Conservation (phyloP, 1,139 yeast genomes). For the Geotrichum australiense region DNA sequence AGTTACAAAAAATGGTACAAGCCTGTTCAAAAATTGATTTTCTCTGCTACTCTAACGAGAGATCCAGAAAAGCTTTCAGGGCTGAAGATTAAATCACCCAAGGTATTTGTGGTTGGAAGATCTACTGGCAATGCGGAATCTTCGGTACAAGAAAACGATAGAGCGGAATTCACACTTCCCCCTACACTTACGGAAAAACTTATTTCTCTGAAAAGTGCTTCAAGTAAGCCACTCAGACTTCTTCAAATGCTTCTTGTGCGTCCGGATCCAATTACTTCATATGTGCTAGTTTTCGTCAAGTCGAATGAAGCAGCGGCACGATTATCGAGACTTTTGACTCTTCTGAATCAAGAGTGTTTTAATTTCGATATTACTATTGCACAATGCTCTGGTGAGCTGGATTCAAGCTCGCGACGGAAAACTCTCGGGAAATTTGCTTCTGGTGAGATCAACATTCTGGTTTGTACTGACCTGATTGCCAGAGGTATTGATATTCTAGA, state of each 20-base stretch:
- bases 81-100: conserved; percentile 60
- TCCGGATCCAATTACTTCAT: conserved; percentile 22
- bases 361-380: conserved; percentile 23
- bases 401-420: conserved; percentile 31
- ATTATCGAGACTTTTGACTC: conserved; percentile 52
- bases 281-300: conserved; percentile 62
- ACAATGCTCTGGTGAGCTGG: conserved; percentile 36
- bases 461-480: conserved; percentile 89
- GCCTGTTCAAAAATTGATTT: conserved; percentile 55
- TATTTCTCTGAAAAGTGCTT: conserved; percentile 28
- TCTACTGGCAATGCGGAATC: conserved; percentile 34
- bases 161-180: conserved; percentile 43
- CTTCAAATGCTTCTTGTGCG: conserved; percentile 35
- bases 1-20: conserved; percentile 25
- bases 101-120: conserved; percentile 57
- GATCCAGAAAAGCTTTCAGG: conserved; percentile 81
- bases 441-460: conserved; percentile 48
- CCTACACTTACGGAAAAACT: conserved; percentile 32
- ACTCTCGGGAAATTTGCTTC: conserved; percentile 50
- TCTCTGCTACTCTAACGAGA: conserved; percentile 90
- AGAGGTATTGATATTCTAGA: conserved; percentile 83
- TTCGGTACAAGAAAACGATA: conserved; percentile 43
- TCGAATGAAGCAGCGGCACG: conserved; percentile 84
- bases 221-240: conserved; percentile 65
- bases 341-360: conserved; percentile 36